Evolutionary conservation across 805 yeast genomes (phyloP).

Genomic region (Starmerella ratchasimensis): DNA sequence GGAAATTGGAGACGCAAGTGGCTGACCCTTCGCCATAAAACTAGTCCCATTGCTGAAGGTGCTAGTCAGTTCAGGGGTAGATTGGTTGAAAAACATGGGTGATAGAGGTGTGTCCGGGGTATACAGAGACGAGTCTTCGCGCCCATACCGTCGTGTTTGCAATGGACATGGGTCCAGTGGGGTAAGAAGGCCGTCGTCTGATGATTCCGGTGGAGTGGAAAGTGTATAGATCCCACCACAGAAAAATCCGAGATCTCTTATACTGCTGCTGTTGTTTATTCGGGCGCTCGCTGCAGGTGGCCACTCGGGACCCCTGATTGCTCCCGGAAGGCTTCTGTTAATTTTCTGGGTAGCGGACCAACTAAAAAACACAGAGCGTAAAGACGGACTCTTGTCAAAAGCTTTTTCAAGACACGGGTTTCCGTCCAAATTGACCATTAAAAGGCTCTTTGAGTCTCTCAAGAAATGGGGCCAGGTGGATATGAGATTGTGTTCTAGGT

Average conservation of each 20-base stretch:
- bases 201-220: slow-evolving; percentile 1
- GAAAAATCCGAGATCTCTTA: slow-evolving; percentile 8
- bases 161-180: slow-evolving; percentile 10
- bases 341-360: slow-evolving; percentile 1
- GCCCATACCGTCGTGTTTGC: not conserved
- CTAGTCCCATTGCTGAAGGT: too few relatives aligned
- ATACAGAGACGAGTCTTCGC: too few relatives aligned
- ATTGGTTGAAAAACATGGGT: too few relatives aligned
- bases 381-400: slow-evolving; percentile 14
- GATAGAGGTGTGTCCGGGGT: too few relatives aligned
- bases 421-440: slow-evolving; percentile 7
- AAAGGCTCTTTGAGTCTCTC: not conserved
- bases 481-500: slow-evolving; percentile 13
- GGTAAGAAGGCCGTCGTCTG: slow-evolving; percentile 12
- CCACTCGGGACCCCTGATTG: slow-evolving; percentile 17
- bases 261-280: not conserved
- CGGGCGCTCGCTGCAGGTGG: slow-evolving; percentile 9
- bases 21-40: too few relatives aligned
- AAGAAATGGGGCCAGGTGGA: slow-evolving; percentile 17
- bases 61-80: too few relatives aligned
- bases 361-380: slow-evolving; percentile 6
- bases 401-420: slow-evolving; percentile 16
- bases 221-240: slow-evolving; percentile 16
- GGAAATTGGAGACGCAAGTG: too few relatives aligned
- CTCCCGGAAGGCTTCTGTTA: slow-evolving; percentile 1